These are phyloP conservation scores for Cardiospermum halicacabum DNA, from an alignment of 345 rosid species.

Conservation along the genomic window DNA sequence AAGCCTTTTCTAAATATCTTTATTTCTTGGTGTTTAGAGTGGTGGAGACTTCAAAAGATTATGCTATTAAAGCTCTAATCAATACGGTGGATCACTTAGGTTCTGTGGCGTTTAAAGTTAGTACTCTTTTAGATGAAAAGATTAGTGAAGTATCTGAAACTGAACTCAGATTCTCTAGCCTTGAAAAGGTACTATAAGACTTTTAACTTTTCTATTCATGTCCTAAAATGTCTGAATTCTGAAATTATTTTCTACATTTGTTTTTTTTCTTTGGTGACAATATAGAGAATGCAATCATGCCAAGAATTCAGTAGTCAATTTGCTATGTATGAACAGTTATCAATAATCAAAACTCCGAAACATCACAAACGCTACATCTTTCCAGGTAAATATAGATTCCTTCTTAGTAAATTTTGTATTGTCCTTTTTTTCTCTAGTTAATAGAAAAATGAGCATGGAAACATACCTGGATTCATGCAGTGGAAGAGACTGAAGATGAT, in stretches of 20 bases:
- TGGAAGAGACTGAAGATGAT: slow-evolving; percentile 15
- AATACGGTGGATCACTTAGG: slow-evolving; percentile 89
- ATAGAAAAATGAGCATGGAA: not conserved
- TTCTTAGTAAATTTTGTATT: not conserved
- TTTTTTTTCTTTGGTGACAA: slow-evolving; percentile 8
- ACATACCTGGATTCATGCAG: slow-evolving; percentile 21
- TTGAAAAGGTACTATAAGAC: slow-evolving; percentile 45
- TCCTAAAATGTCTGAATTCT: not conserved
- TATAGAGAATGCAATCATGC: slow-evolving; percentile 51
- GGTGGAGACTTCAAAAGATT: slow-evolving; percentile 61
- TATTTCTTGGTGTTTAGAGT: slow-evolving; percentile 32
- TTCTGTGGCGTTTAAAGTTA: slow-evolving; percentile 66
- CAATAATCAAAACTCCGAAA: slow-evolving; percentile 37
- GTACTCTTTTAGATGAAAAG: slow-evolving; percentile 44
- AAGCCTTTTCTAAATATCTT: not conserved
- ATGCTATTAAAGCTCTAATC: slow-evolving; percentile 66
- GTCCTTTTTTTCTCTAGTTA: not conserved
- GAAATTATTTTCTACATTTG: not conserved
- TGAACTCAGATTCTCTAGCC: slow-evolving; percentile 48
- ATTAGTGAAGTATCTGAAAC: slow-evolving; percentile 41
- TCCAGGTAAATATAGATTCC: slow-evolving; percentile 45
- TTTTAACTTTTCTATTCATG: slow-evolving; percentile 3
- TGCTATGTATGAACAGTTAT: slow-evolving; percentile 50
- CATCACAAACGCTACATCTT: slow-evolving; percentile 61
- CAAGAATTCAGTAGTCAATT: slow-evolving; percentile 40